Base-by-base conservation (phyloP, 805 yeast genomes). In the Saturnispora quitensis region DNA sequence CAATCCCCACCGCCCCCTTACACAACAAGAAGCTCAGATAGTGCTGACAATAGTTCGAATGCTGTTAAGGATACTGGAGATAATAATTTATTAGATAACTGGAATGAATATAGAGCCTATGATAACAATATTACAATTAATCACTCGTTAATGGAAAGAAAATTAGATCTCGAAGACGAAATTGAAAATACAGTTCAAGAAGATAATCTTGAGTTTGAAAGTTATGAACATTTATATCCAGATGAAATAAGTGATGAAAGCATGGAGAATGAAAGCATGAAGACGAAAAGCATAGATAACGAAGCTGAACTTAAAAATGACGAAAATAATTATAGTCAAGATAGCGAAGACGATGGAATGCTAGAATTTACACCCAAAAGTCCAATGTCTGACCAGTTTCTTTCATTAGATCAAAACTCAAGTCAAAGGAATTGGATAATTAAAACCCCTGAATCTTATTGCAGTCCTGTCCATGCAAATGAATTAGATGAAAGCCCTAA, bases 121-220 rank as follows among this genome's bases (percentile, higher is more conserved):
- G n/a, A 22, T 7, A 8, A 12, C 22, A 17, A 22, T 5, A 24
- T 27, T 15, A 8, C 31, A 10, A 12, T 4, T 9, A 5, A 7
- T 34, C 34, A 15, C 9, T 24, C 18, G 13, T 5, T 7, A 7
- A 18, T 6, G 17, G 38, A n/a, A 17, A 40, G 56, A 25, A 43
- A 36, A 34, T 36, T 53, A 25, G 55, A 50, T 28, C 48, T 54
- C 35, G 59, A 42, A n/a, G 51, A 50, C 45, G 60, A 57, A 25
- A 44, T 54, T 13, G 59, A 52, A 5, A 53, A 51, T 42, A 48
- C 48, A 31, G 40, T 53, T 15, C 25, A 25, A 1, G 48, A 40
- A 5, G 31, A 35, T 20, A 20, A 22, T 8, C 28, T 28, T 6
- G 28, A 35, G 13, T 15, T 35, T 5, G 45, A 46, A 20, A 50